Conservation (phyloP, 805 yeast genomes). For the Candida sphagnicola region DNA sequence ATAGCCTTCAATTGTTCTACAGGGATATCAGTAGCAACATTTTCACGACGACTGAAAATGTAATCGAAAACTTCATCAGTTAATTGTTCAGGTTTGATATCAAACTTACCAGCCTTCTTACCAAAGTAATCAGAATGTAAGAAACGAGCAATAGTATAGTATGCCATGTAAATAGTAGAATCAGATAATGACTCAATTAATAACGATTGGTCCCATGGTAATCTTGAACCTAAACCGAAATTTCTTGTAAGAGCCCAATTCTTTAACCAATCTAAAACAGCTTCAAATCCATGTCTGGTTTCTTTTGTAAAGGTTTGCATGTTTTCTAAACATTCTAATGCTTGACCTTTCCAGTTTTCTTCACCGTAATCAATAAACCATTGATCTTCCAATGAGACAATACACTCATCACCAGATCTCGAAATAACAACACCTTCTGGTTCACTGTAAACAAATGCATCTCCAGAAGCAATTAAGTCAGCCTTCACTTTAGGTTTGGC, state of each 20-base stretch:
- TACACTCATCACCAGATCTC: constrained; percentile 95
- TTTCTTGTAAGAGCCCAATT: constrained; percentile 98
- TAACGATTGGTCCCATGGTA: constrained; percentile 96
- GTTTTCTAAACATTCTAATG: constrained; percentile 68
- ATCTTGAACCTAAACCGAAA: constrained; percentile 89
- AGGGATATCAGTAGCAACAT: constrained; percentile 57
- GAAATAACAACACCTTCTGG: constrained; percentile 90
- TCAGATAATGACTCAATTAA: constrained; percentile 94
- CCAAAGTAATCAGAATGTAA: constrained; percentile 88
- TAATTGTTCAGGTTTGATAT: constrained; percentile 77
- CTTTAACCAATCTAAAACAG: constrained; percentile 91
- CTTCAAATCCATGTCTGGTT: constrained; percentile 87
- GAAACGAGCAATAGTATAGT: constrained; percentile 84
- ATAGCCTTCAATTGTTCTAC: constrained; percentile 59
- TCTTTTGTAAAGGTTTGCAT: constrained; percentile 82
- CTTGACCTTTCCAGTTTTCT: constrained; percentile 77
- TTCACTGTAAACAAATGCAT: constrained; percentile 88
- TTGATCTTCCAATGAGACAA: constrained; percentile 96
- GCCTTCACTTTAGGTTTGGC: constrained; percentile 86
- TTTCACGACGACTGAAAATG: constrained; percentile 72
- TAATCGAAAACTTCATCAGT: constrained; percentile 93
- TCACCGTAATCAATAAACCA: constrained; percentile 99
- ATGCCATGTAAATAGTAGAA: constrained; percentile 93
- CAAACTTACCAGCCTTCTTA: constrained; percentile 63
- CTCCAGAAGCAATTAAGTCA: constrained; percentile 71